Base-by-base conservation (phyloP, 345 rosid genomes). In the Arabidopsis suecica region DNA sequence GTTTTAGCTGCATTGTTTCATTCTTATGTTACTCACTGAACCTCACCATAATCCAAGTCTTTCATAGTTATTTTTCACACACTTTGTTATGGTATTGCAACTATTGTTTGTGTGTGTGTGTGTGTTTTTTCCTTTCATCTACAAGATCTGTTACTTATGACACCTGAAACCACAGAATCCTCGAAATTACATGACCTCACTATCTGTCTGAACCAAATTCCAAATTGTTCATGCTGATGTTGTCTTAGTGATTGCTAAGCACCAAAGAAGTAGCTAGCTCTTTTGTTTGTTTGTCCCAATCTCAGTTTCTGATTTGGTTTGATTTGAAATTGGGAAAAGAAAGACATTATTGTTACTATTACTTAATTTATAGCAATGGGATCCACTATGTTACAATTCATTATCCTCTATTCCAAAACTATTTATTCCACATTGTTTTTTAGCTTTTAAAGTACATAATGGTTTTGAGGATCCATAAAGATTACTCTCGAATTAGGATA, bases 341-440 rank as follows among this genome's bases (percentile, higher is more conserved):
- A n/a, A 25, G 40, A 37, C 48, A 60, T 16, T 71, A 28, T 12
- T 72, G 54, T 51, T 72, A 40, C 53, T 11, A 41, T 72, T 70
- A 64, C 70, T 49, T 50, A 34, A 49, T 49, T 33, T 34, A 38
- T 51, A 13, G 49, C 3, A 9, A 36, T 71, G 57, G 68, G 66
- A 70, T 60, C 49, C 59, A 60, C 28, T 36, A 12, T 50, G 16
- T 65, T 49, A 60, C 48, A n/a, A 59, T 34, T 22, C 49, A 48
- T 47, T 47, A 3, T 1, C 5, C n/a, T 47, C 5, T 34, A 16
- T 49, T 66, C 45, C 45, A 66, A 34, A 66, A 20, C 42, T 37
- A 37, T 58, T 58, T 22, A 70, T 48, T 71, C 28, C 47, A 69
- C 7, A 32, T 7, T 69, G 45, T 60, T 42, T 34, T 55, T 69